Evolutionary conservation across 495 filamentous ascomycete genomes (phyloP), one percentile per base, ranked within the genome.

Genomic region (Immersiella caudata): DNA sequence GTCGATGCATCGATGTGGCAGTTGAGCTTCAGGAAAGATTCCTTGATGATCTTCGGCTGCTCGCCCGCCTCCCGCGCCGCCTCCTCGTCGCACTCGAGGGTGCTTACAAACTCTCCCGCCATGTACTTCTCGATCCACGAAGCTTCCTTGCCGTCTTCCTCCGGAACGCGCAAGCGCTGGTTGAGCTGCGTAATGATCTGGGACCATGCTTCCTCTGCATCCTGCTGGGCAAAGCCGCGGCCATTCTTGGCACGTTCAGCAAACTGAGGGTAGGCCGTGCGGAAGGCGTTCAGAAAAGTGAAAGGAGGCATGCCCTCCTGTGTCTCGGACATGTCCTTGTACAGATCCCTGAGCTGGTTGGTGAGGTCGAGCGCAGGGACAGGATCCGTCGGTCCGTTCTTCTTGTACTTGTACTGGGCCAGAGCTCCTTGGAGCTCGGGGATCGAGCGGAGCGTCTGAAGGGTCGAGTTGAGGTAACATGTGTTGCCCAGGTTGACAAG

Each of bases 151-250:
- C 75, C 63, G 6, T 33, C 36, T 12, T 60, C 59, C 3, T 85
- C 85, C 65, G 86, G 86, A 63, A 91, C 79, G 74, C 89, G 90
- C 63, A 97, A 79, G 75, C 91, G 96, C 68, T 90, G 85, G 35
- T 90, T 88, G 55, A 99, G 81, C 75, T 94, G 91, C n/a, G 88
- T 87, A 6, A 99, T 76, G 60, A 99, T 97, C 75, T 98, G 94
- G 22, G 96, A 96, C 92, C 94, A 99, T 20, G 93, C 96, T 76
- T 99, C 95, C 74, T 99, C 95, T 1, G 95, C 95, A 81, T 99
- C 95, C 79, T 99, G 95, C 74, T 99, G 95, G 8, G 94, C 92
- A 74, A 88, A 98, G 2, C 92, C 93, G 55, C 88, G 84, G 0
- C 93, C 93, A 35, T 88, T 89, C 69, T 90, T 91, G 25, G 91